A percentile compares a stretch with the other conserved stretches of the same genome.
Evolutionary conservation across 2,329 filamentous ascomycete genomes (phyloP).

Genomic region (Coniochaeta sp.): DNA sequence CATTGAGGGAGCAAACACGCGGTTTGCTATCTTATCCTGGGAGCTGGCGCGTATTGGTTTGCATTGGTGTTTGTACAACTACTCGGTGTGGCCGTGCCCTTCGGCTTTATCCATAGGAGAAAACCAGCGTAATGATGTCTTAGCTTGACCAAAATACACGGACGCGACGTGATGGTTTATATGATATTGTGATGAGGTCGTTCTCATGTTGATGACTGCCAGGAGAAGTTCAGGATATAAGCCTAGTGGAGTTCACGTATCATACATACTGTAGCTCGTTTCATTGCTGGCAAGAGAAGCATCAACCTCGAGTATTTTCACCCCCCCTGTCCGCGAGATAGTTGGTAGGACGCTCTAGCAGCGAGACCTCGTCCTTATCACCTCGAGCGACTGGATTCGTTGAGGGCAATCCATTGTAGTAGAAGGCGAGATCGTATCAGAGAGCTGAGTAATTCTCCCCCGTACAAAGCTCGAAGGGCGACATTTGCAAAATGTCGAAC

Average conservation of each 20-base stretch:
- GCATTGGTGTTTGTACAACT: background rate
- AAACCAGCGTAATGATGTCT: background rate
- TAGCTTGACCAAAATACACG: background rate
- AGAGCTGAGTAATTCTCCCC: too few species aligned
- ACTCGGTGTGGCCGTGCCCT: background rate
- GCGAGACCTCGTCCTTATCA: too few species aligned
- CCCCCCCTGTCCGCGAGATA: too few species aligned
- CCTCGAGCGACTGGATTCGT: too few species aligned
- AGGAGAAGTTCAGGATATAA: too few species aligned
- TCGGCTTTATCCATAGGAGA: background rate
- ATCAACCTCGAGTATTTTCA: too few species aligned
- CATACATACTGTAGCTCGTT: background rate
- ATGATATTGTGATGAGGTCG: background rate
- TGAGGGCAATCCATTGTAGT: too few species aligned
- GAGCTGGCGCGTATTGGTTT: background rate
- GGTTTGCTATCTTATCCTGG: background rate
- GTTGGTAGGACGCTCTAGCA: too few species aligned
- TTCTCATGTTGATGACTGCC: background rate
- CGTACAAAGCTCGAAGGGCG: too few species aligned
- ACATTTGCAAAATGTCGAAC: too few species aligned
- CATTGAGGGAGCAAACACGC: background rate
- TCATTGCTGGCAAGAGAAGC: too few species aligned
- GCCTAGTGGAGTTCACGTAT: background rate
- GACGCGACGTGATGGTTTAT: background rate
- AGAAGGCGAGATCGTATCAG: too few species aligned